Evolutionary conservation across 2,329 filamentous ascomycete genomes (phyloP).

Genomic region (Aspergillus tubingensis): DNA sequence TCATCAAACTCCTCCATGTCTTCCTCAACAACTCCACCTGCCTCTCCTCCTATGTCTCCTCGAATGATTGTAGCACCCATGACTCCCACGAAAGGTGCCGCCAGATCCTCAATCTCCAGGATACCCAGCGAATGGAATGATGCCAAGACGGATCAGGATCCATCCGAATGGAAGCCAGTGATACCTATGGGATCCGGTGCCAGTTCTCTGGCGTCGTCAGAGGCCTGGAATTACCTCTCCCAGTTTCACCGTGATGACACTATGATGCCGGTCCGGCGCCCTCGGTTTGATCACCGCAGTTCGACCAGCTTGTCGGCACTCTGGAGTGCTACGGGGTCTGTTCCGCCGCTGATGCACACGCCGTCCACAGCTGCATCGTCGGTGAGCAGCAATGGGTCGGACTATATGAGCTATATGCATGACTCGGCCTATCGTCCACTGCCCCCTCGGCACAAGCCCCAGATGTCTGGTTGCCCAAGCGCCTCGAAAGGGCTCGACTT

Average conservation of each 20-base stretch:
- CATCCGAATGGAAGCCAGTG: slow-evolving; percentile 53
- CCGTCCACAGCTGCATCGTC: slow-evolving; percentile 44
- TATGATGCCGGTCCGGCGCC: slow-evolving; percentile 21
- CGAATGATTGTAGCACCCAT: slow-evolving; percentile 40
- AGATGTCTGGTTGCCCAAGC: slow-evolving; percentile 34
- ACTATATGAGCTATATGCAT: slow-evolving; percentile 33
- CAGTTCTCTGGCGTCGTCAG: slow-evolving; percentile 34
- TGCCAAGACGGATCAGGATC: slow-evolving; percentile 49
- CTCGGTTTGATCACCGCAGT: slow-evolving; percentile 28
- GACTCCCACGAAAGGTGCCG: slow-evolving; percentile 35
- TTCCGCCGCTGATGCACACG: slow-evolving; percentile 40
- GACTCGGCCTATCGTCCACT: slow-evolving; percentile 38
- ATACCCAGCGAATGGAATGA: slow-evolving; percentile 44
- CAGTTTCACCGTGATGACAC: slow-evolving; percentile 43
- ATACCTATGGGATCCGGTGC: slow-evolving; percentile 30
- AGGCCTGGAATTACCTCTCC: slow-evolving; percentile 48
- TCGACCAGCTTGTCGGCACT: slow-evolving; percentile 38
- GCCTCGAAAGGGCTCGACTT: slow-evolving; percentile 41
- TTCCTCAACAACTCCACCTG: slow-evolving; percentile 31
- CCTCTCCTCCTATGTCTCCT: slow-evolving; percentile 39
- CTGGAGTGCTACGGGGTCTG: slow-evolving; percentile 22
- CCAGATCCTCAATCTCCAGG: slow-evolving; percentile 30
- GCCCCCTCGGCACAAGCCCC: slow-evolving; percentile 44
- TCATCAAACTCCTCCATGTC: slow-evolving; percentile 33
- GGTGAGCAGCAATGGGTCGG: slow-evolving; percentile 38